These are phyloP conservation scores for Nicotiana attenuata DNA, from an alignment of 257 asterid species.

Conservation along the genomic window DNA sequence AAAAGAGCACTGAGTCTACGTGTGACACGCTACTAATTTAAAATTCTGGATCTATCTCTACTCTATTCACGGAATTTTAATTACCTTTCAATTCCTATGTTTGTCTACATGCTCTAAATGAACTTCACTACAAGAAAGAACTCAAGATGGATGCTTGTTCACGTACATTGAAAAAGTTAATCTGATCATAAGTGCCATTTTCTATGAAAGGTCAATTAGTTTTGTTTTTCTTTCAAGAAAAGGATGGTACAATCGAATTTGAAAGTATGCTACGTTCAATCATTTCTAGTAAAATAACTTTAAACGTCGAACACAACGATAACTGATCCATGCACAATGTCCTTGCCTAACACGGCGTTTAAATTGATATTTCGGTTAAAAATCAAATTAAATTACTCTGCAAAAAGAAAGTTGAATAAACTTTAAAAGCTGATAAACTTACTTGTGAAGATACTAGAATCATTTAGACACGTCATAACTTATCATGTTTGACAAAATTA, in stretches of 20 bases:
- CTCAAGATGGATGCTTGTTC: neutral
- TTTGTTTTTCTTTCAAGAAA: conserved; percentile 1
- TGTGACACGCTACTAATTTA: too few relatives aligned
- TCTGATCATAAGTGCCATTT: neutral
- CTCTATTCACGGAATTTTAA: neutral
- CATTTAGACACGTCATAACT: neutral
- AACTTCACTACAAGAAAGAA: neutral
- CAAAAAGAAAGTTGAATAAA: neutral
- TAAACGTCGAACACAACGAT: neutral
- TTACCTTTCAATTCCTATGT: neutral
- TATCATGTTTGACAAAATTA: neutral
- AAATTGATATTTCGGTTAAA: too few relatives aligned
- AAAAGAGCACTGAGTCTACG: too few relatives aligned
- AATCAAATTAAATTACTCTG: neutral
- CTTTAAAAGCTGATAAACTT: neutral
- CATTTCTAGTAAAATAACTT: neutral
- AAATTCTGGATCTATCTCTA: neutral
- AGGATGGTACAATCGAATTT: neutral
- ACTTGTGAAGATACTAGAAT: neutral
- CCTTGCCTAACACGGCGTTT: neutral
- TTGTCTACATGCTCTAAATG: neutral
- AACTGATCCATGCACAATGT: neutral
- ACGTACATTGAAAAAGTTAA: neutral
- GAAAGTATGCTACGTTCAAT: neutral
- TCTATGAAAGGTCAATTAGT: neutral